Base-by-base conservation (phyloP, 2,329 filamentous ascomycete species). In the Diaporthe citrichinensis region DNA sequence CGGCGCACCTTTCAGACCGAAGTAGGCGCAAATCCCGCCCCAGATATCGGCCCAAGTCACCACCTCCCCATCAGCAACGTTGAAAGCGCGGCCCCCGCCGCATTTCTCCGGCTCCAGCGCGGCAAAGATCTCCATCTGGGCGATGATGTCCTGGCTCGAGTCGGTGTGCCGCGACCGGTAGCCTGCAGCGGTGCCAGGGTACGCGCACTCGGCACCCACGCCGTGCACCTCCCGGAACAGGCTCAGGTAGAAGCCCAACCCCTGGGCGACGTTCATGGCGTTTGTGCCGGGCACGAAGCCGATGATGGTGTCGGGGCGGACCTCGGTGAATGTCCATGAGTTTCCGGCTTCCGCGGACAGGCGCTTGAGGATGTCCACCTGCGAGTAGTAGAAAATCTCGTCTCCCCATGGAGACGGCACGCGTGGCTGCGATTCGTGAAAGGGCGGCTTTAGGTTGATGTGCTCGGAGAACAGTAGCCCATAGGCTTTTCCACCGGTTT, bases 361-460 rank as follows among this genome's bases (percentile, higher is more conserved):
- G 46, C 80, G 75, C 36, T 80, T 79, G 28, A 87, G 79, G 69
- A 85, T 79, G 76, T 87, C 86, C 28, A 83, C 82, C 79, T 87
- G 85, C n/a, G 78, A 81, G 78, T 87, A 87, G 80, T 88, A 87
- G 80, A 87, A 87, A 76, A 87, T 84, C 75, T 86, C 71, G 7
- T 72, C 28, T 0, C 71, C 71, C 41, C 34, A 72, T 0, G 57
- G 71, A 14, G 57, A 36, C 17, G 71, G 71, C 15, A 72, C 58
- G 12, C 71, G 57, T 0, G 71, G 71, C 12, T 28, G 44, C 3
- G 55, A 61, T 1, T 72, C 71, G 10, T 61, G 71, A 9, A 72
- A 61, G 5, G 71, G 71, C 3, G 71, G 57, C 44, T 12, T 41
- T 9, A 72, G 31, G 8, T 62, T 12, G 15, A 72, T 53, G 9